Evolutionary conservation across 108 stramenopile species (phyloP), one percentile per base, ranked within the genome.

Genomic region (Skeletonema potamos): DNA sequence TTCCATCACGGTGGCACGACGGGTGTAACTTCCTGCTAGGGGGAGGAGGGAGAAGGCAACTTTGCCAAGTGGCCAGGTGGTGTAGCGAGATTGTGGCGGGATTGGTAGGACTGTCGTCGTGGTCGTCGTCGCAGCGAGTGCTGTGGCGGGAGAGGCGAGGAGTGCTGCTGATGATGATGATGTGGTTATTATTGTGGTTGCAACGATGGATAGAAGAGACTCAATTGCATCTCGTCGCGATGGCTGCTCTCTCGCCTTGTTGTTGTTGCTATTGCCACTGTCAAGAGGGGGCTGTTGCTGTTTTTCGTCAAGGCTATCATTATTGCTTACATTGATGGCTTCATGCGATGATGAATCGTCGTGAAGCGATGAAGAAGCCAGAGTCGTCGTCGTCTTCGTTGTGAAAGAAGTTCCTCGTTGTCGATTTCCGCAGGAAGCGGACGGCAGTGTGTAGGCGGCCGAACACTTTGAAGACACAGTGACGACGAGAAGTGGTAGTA

Each of bases 21-120:
- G 65, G 1, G 92, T 82, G 15, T 82, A 89, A 2, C 85, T 86
- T 33, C 92, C 89, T 1, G 89, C 85, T 27, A 93, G 70, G 15
- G 92, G 92, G 13, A 93, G 62, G 6, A 93, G 69, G 11, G 85
- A 86, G 81, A 90, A 93, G 13, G 92, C 92, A 17, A 93, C 84
- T 54, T 90, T 93, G 13, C 92, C 92, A 26, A 90, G 62, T 36
- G 92, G 92, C 92, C 92, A 93, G n/a, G 78, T 75, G 4, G 78
- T 64, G 26, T 64, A 66, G 9, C 57, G 27, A 15, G 76, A 55
- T 56, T 70, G 67, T 26, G 76, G 57, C 2, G 87, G 87, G 20
- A 83, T 66, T n/a, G 87, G 84, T 9, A 87, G 22, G 54, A 34
- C 58, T 18, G 17, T n/a, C 17, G 33, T 1, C 18, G 58, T 28